These are phyloP conservation scores for Tolypocladium sp. DNA, from an alignment of 2,329 filamentous ascomycete genomes.

Conservation along the genomic window DNA sequence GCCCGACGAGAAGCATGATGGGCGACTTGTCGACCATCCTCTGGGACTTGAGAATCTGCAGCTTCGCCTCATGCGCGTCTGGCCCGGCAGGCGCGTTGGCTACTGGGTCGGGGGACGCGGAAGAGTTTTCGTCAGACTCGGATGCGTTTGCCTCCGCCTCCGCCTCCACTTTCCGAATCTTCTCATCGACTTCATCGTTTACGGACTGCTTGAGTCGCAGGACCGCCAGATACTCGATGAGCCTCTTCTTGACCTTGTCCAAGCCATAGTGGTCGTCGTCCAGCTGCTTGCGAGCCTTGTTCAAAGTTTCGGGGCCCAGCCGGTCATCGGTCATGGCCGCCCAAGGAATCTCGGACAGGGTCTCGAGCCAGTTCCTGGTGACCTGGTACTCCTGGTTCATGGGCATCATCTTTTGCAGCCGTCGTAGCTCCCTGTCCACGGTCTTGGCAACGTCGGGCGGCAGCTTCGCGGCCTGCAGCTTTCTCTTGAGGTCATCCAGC, in stretches of 20 bases:
- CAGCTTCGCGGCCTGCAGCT: slow-evolving; percentile 71
- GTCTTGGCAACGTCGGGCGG: slow-evolving; percentile 80
- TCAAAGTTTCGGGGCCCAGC: slow-evolving; percentile 70
- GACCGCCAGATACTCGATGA: slow-evolving; percentile 95
- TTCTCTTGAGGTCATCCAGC: slow-evolving; percentile 83
- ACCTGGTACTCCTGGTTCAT: slow-evolving; percentile 95
- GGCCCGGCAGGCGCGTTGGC: slow-evolving; percentile 10
- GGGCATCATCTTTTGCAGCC: slow-evolving; percentile 90
- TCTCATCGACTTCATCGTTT: slow-evolving; percentile 72
- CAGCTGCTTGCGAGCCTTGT: slow-evolving; percentile 75
- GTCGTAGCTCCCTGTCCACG: slow-evolving; percentile 80
- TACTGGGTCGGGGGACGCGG: slow-evolving; percentile 12
- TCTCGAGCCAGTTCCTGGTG: slow-evolving; percentile 87
- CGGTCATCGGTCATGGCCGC: slow-evolving; percentile 74
- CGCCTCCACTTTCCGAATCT: slow-evolving; percentile 61
- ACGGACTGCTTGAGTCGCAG: slow-evolving; percentile 87
- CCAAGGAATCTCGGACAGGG: slow-evolving; percentile 90
- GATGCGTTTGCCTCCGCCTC: slow-evolving; percentile 40
- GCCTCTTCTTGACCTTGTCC: slow-evolving; percentile 92
- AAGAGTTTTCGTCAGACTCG: slow-evolving; percentile 16
- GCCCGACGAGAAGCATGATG: slow-evolving; percentile 85
- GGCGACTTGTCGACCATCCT: slow-evolving; percentile 91
- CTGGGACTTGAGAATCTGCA: slow-evolving; percentile 70
- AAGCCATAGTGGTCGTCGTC: slow-evolving; percentile 95
- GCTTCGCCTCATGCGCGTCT: slow-evolving; percentile 44